Conservation (phyloP, 2,329 filamentous ascomycete genomes). For the Biscogniauxia mediterranea region DNA sequence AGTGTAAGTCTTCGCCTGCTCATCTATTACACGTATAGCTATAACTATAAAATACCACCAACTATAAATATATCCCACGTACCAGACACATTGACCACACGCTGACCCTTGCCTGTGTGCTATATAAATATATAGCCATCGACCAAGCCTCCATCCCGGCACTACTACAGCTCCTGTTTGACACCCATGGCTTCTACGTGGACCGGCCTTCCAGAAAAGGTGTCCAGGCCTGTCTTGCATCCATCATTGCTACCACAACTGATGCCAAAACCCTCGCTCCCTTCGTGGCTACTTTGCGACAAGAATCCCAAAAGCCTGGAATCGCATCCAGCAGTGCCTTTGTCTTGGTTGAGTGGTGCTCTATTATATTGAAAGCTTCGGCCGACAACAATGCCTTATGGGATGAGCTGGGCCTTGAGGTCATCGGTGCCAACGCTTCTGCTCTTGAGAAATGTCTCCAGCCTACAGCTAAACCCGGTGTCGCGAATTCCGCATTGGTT, state of each 20-base stretch:
- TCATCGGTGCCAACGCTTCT: conserved; percentile 68
- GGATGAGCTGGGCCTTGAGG: conserved; percentile 62
- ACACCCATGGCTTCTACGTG: conserved; percentile 82
- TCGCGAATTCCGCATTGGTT: conserved; percentile 72
- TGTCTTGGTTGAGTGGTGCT: conserved; percentile 88
- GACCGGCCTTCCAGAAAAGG: conserved; percentile 82
- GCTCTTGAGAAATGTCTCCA: conserved; percentile 76
- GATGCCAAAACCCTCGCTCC: conserved; percentile 59
- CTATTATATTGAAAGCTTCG: conserved; percentile 71
- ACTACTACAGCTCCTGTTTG: conserved; percentile 74
- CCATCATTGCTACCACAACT: conserved; percentile 59
- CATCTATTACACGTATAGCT: not conserved
- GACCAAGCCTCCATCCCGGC: conserved; percentile 48
- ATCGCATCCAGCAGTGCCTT: conserved; percentile 82
- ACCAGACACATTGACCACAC: too few relatives aligned
- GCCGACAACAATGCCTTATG: conserved; percentile 59
- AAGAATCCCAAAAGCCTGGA: conserved; percentile 72
- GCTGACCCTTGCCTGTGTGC: conserved; percentile 8
- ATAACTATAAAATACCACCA: too few relatives aligned
- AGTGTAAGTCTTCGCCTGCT: conserved; percentile 45
- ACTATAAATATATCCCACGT: too few relatives aligned
- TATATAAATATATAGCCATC: conserved; percentile 37
- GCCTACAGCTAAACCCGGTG: conserved; percentile 58
- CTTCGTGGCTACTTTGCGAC: conserved; percentile 65
- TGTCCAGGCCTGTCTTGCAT: conserved; percentile 75